Conservation (phyloP, 2,329 filamentous ascomycete species). For the Diaporthe eres region DNA sequence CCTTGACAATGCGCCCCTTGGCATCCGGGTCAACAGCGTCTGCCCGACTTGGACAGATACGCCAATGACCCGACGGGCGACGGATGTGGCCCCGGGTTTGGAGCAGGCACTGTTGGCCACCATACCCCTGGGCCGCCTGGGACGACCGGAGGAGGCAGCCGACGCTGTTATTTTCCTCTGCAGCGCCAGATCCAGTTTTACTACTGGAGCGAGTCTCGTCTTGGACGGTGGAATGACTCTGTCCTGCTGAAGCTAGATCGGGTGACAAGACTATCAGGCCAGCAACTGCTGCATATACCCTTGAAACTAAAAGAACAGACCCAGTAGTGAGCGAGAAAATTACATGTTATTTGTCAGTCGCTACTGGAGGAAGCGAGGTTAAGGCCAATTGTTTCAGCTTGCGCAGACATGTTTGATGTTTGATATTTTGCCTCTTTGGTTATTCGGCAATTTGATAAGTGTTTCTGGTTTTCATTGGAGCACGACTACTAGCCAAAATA, state of each 20-base stretch:
- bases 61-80: slow-evolving; percentile 35
- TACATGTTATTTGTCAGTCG: no score
- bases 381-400: no score
- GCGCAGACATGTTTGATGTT: no score
- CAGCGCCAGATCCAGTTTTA: slow-evolving; percentile 30
- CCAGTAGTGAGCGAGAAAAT: no score
- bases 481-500: no score
- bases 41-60: slow-evolving; percentile 36
- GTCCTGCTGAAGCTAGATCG: slow-evolving; percentile 22
- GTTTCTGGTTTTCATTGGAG: no score
- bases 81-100: slow-evolving; percentile 33
- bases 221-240: slow-evolving; percentile 34
- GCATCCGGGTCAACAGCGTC: slow-evolving; percentile 29
- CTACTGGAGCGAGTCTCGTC: slow-evolving; percentile 15
- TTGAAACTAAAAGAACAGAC: no score
- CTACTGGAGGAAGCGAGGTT: no score
- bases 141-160: slow-evolving; percentile 33
- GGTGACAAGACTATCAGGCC: no score
- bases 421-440: no score
- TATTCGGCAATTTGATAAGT: no score
- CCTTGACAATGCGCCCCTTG: slow-evolving; percentile 31
- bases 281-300: no score
- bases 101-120: slow-evolving; percentile 31
- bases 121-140: slow-evolving; percentile 31
- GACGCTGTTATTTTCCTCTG: slow-evolving; percentile 34